Conservation (phyloP, 2,329 filamentous ascomycete genomes). For the Aspergillus oerlinghausenensis region DNA sequence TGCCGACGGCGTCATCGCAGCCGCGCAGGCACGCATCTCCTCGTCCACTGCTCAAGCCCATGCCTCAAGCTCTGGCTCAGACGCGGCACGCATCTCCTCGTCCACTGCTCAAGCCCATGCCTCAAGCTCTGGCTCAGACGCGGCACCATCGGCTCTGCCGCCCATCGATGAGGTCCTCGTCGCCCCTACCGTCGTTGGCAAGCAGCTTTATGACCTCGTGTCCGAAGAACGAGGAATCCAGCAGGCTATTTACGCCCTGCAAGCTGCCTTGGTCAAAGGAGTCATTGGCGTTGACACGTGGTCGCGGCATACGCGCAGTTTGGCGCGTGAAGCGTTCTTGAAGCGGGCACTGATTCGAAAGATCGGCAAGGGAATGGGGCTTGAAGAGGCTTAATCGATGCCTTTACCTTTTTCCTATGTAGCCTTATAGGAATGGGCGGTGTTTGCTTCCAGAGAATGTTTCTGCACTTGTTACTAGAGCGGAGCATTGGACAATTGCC, state of each 20-base stretch:
- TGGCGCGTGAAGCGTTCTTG: constrained; percentile 46
- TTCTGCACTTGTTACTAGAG: neutral
- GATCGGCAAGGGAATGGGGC: constrained; percentile 43
- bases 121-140: constrained; percentile 29
- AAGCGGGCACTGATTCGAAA: constrained; percentile 45
- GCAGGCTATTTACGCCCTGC: constrained; percentile 71
- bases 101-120: constrained; percentile 12
- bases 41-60: constrained; percentile 13
- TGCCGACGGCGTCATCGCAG: constrained; percentile 72
- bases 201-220: constrained; percentile 83
- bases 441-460: neutral
- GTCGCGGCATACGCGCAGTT: constrained; percentile 43
- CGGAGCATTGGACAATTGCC: neutral
- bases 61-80: constrained; percentile 22
- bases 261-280: constrained; percentile 42
- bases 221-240: constrained; percentile 84
- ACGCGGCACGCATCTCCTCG: constrained; percentile 37
- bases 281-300: constrained; percentile 44
- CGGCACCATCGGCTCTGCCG: constrained; percentile 49
- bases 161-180: constrained; percentile 86
- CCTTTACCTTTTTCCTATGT: neutral
- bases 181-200: constrained; percentile 87
- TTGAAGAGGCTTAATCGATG: constrained; percentile 23
- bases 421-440: neutral
- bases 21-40: constrained; percentile 57